Conservation (phyloP, 768 basidiomycete genomes). For the Hericium rajendrae region DNA sequence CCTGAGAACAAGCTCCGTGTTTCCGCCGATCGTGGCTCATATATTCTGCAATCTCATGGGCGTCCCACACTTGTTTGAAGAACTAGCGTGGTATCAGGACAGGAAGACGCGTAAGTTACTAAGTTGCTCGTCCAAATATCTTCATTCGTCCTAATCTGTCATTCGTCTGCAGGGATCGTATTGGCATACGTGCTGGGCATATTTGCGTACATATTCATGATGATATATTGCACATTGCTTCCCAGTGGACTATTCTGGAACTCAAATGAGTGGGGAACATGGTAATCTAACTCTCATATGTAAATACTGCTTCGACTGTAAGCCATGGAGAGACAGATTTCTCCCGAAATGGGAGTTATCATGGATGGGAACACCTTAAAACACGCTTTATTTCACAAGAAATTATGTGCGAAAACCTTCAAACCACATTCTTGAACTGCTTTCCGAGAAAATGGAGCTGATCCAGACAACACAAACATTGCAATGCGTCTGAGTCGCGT, state of each 20-base stretch:
- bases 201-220: slow-evolving; percentile 41
- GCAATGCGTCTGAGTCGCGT: too few species aligned
- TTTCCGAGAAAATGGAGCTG: too few species aligned
- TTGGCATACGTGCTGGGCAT: slow-evolving; percentile 51
- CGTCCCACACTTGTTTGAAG: slow-evolving; percentile 56
- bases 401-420: too few species aligned
- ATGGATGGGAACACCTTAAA: too few species aligned
- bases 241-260: slow-evolving; percentile 35
- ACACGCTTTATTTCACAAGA: too few species aligned
- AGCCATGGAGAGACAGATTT: too few species aligned
- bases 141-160: not conserved
- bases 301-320: too few species aligned
- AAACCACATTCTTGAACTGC: too few species aligned
- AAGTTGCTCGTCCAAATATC: slow-evolving; percentile 1
- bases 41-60: slow-evolving; percentile 95
- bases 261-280: not conserved
- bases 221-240: slow-evolving; percentile 41
- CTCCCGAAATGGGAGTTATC: too few species aligned
- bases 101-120: slow-evolving; percentile 36
- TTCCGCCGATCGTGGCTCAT: slow-evolving; percentile 73
- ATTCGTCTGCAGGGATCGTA: slow-evolving; percentile 36
- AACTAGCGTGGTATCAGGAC: slow-evolving; percentile 44
- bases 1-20: slow-evolving; percentile 73
- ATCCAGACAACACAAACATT: too few species aligned
- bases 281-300: not conserved